These are phyloP conservation scores for Diutina sp. DNA, from an alignment of 1,139 yeast genomes.

Conservation along the genomic window DNA sequence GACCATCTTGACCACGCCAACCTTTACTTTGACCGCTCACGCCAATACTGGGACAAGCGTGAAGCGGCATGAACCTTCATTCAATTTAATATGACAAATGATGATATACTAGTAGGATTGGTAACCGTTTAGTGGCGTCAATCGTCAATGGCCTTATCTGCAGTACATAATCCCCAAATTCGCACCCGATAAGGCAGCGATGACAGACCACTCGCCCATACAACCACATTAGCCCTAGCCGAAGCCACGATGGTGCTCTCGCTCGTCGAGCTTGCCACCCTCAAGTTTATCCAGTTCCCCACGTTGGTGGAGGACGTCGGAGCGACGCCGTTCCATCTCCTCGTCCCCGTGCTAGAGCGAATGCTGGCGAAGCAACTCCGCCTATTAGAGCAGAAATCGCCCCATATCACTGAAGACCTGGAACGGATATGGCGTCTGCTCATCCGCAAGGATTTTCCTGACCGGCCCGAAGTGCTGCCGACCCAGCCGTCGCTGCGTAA, in stretches of 20 bases:
- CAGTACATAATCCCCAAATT: background rate
- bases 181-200: background rate
- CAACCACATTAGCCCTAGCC: background rate
- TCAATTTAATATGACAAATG: too few species aligned
- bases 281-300: background rate
- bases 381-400: background rate
- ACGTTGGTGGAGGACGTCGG: background rate
- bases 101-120: too few species aligned
- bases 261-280: background rate
- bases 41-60: conserved; percentile 16
- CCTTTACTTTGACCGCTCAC: conserved; percentile 68
- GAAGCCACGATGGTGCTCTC: background rate
- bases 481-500: background rate
- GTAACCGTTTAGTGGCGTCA: background rate
- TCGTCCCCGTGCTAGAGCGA: background rate
- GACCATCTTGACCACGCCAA: conserved; percentile 75
- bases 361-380: conserved; percentile 1
- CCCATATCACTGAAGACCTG: background rate
- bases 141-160: background rate
- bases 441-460: conserved; percentile 1
- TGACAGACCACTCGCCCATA: background rate
- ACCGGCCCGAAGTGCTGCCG: background rate
- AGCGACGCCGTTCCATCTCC: background rate
- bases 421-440: background rate
- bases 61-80: background rate